These are phyloP conservation scores for Clavariopsis aquatica DNA, from an alignment of 495 filamentous ascomycete genomes.

Conservation along the genomic window DNA sequence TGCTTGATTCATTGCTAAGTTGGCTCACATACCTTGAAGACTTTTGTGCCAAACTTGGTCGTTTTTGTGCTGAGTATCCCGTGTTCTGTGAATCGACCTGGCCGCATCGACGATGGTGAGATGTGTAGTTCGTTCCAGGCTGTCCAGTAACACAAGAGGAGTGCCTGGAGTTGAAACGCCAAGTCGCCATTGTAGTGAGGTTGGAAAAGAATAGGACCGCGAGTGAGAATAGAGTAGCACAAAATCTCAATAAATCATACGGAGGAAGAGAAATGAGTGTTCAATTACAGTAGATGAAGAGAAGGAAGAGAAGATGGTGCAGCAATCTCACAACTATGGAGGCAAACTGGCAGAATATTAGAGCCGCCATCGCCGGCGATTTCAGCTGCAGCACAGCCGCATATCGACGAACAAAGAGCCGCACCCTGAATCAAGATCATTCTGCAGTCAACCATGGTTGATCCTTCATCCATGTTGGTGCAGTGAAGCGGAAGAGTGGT, in stretches of 20 bases:
- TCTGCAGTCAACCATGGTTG: neutral
- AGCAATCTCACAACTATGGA: neutral
- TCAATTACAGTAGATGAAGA: slow-evolving; percentile 12
- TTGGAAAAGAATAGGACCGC: neutral
- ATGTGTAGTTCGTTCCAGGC: slow-evolving; percentile 21
- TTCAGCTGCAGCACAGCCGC: slow-evolving; percentile 26
- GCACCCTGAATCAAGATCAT: slow-evolving; percentile 19
- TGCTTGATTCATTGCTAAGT: neutral
- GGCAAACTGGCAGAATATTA: slow-evolving; percentile 25
- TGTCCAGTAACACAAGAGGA: slow-evolving; percentile 14
- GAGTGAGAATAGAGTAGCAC: neutral
- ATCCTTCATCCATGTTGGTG: neutral
- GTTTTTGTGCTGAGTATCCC: neutral
- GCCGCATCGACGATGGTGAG: slow-evolving; percentile 18
- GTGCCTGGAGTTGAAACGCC: slow-evolving; percentile 20
- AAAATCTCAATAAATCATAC: neutral
- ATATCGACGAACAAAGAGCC: slow-evolving; percentile 29
- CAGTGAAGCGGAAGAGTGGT: slow-evolving; percentile 12
- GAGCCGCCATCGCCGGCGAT: slow-evolving; percentile 11
- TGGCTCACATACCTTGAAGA: slow-evolving; percentile 7
- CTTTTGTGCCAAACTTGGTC: neutral
- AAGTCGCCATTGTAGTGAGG: slow-evolving; percentile 16
- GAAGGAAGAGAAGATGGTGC: neutral
- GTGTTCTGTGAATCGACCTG: neutral
- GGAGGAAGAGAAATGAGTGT: neutral